Conservation (phyloP, 2,329 filamentous ascomycete species). For the Chrysoporthe cubensis region DNA sequence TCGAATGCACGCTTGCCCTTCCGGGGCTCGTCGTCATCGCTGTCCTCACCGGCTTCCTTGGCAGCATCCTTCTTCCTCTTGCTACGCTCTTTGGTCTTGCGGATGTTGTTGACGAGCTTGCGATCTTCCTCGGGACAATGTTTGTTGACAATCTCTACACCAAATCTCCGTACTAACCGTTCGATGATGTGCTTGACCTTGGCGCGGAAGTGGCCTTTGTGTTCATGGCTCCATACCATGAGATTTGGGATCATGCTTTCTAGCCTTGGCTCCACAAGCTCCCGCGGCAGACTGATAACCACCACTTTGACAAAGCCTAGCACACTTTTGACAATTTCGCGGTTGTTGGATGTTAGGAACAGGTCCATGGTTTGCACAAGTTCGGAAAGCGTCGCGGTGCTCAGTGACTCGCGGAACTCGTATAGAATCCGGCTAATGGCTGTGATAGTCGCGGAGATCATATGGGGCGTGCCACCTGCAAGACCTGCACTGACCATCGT, state of each 20-base stretch:
- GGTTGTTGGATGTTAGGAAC: conserved; percentile 94
- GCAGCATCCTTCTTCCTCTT: conserved; percentile 84
- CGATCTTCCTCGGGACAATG: conserved; percentile 83
- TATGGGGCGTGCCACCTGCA: conserved; percentile 89
- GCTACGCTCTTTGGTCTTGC: conserved; percentile 88
- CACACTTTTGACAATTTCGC: conserved; percentile 93
- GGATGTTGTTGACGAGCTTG: conserved; percentile 91
- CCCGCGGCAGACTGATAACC: conserved; percentile 80
- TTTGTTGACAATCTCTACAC: conserved; percentile 77
- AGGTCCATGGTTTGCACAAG: conserved; percentile 94
- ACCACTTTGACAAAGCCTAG: conserved; percentile 97
- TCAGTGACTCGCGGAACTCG: conserved; percentile 78
- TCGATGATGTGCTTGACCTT: conserved; percentile 99
- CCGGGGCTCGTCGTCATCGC: conserved; percentile 60
- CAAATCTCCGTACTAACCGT: conserved; percentile 89
- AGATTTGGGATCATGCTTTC: conserved; percentile 82
- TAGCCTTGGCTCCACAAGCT: conserved; percentile 78
- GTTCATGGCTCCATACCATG: conserved; percentile 95
- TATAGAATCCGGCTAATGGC: conserved; percentile 92
- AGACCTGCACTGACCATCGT: conserved; percentile 98
- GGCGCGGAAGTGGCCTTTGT: conserved; percentile 94
- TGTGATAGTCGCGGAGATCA: conserved; percentile 97
- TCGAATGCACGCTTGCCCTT: conserved; percentile 67
- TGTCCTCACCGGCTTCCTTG: conserved; percentile 59
- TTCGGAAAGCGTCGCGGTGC: conserved; percentile 73